Conservation (phyloP, 2,329 filamentous ascomycete genomes). For the Fusarium setosum region DNA sequence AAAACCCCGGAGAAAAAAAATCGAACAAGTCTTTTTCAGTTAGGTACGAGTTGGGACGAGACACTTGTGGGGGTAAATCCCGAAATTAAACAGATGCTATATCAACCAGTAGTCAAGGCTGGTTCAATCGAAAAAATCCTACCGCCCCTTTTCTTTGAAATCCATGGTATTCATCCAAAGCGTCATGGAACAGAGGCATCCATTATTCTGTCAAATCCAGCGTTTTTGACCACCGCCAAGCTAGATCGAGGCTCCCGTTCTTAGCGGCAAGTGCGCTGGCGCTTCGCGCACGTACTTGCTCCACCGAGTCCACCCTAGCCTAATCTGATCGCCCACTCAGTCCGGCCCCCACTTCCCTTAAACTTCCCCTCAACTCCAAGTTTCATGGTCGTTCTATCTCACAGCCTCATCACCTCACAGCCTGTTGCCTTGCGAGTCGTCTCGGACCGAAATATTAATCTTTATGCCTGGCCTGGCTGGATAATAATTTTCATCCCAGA, state of each 20-base stretch:
- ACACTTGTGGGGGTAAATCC: too few species aligned
- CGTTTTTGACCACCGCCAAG: too few species aligned
- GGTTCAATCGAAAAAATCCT: too few species aligned
- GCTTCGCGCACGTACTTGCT: slow-evolving; percentile 8
- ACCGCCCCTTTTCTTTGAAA: too few species aligned
- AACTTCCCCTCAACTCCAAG: slow-evolving; percentile 37
- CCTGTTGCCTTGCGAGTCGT: background rate
- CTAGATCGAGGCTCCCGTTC: slow-evolving; percentile 24
- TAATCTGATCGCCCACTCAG: slow-evolving; percentile 1
- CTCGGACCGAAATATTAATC: background rate
- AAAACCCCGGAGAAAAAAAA: too few species aligned
- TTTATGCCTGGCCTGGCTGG: background rate
- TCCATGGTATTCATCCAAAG: too few species aligned
- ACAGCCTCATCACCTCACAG: slow-evolving; percentile 14
- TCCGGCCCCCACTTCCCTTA: slow-evolving; percentile 10
- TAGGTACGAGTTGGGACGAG: too few species aligned
- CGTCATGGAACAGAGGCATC: too few species aligned
- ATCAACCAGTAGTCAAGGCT: too few species aligned
- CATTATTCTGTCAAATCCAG: too few species aligned
- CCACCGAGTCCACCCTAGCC: slow-evolving; percentile 19
- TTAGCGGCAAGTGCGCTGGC: slow-evolving; percentile 17
- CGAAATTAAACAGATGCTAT: too few species aligned
- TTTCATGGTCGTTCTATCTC: slow-evolving; percentile 18
- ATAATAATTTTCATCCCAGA: background rate
- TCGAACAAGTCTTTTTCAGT: too few species aligned